Evolutionary conservation across 1,284 basidiomycete genomes (phyloP), one percentile per base, ranked within the genome.

Genomic region (Cutaneotrichosporon sp.): DNA sequence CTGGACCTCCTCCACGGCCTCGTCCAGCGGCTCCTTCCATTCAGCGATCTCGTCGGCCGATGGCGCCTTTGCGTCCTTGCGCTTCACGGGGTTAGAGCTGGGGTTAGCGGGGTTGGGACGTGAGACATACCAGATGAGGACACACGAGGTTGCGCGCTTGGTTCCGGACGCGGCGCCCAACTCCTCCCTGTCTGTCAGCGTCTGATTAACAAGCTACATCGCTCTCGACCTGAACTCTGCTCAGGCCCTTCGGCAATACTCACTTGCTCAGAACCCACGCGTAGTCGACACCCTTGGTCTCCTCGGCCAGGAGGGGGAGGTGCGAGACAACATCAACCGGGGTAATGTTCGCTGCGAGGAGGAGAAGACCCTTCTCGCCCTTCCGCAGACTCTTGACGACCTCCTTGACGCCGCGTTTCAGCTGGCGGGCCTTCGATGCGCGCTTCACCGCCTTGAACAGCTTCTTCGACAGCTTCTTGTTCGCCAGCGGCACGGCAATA

Each of bases 321-420:
- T 98, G 96, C 20, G 91, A 93, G 64, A 98, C 88, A 63, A 99
- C 97, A 76, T 99, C 96, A 66, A 98, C 87, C 22, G 96, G 96
- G 44, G 88, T 93, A 70, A 98, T 98, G 76, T 98, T 96, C 37
- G 88, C 93, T 5, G 96, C 96, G 52, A 99, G 83, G 51, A 99
- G 79, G 39, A 98, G 83, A 22, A 99, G 79, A 17, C 92, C 92
- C 79, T 88, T 90, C 74, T 97, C 92, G 51, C 91, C 91, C 74
- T 97, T 97, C 50, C 91, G 82, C 46, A 97, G 87, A 3, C 90
- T 89, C 75, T 97, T 97, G 50, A 94, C 90, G 31, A 97, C 89
- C 74, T 97, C 92, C 77, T 97, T 97, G 47, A 97, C 92, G 39
- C 91, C 91, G 45, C 92, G 83, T 76, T 93, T 94, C 32, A 97